A percentile compares a stretch with the other conserved stretches of the same genome.
These are phyloP conservation scores for Emmonsiellopsis sp. DNA, from an alignment of 2,329 filamentous ascomycete genomes.

Conservation along the genomic window DNA sequence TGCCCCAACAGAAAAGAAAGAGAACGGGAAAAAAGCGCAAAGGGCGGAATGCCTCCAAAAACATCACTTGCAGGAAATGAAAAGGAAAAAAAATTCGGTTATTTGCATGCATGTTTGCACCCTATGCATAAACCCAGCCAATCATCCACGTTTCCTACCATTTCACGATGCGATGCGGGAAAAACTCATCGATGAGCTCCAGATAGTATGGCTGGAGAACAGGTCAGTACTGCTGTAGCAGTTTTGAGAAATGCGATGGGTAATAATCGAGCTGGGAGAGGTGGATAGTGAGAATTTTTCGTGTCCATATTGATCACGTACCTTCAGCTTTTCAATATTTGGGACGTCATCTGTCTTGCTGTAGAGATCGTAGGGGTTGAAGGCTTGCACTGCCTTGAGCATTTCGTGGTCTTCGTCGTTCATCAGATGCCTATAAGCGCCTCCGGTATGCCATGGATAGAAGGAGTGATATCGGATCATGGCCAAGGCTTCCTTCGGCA, in stretches of 20 bases:
- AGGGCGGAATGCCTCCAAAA: too few relatives aligned
- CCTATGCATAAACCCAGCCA: neutral
- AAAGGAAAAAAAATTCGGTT: neutral
- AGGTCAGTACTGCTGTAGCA: slow-evolving; percentile 3
- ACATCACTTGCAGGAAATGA: neutral
- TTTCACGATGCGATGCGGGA: slow-evolving; percentile 12
- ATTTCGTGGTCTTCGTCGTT: slow-evolving; percentile 69
- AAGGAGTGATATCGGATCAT: slow-evolving; percentile 94
- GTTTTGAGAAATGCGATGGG: too few relatives aligned
- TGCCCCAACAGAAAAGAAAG: too few relatives aligned
- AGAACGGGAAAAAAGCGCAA: too few relatives aligned
- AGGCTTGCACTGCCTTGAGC: slow-evolving; percentile 72
- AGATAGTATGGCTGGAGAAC: slow-evolving; percentile 54
- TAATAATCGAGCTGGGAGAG: neutral
- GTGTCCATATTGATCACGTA: slow-evolving; percentile 21
- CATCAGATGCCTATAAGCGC: slow-evolving; percentile 77
- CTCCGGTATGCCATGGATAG: slow-evolving; percentile 81
- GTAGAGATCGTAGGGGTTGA: slow-evolving; percentile 89
- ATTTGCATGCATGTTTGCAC: neutral
- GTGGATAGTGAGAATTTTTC: neutral
- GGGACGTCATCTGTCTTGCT: slow-evolving; percentile 83
- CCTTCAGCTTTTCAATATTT: slow-evolving; percentile 67
- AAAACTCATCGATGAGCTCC: slow-evolving; percentile 46
- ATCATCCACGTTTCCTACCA: slow-evolving; percentile 5
- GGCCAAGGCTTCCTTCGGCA: slow-evolving; percentile 73